Conservation (phyloP, 192 early-diverging fungal genomes). For the Backusella sp. region DNA sequence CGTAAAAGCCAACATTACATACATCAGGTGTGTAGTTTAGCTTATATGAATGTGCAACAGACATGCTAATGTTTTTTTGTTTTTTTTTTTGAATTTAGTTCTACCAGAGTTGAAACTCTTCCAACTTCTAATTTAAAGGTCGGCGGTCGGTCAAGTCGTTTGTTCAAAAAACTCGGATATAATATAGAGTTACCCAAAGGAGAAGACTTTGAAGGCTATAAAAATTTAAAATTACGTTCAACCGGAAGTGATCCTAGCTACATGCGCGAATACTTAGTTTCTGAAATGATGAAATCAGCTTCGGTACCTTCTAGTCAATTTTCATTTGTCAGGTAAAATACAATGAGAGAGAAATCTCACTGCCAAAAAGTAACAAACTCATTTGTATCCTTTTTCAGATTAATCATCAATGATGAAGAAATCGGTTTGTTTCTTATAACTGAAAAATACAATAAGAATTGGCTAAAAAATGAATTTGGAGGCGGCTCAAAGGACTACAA, state of each 20-base stretch:
- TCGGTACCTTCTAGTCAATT: constrained; percentile 11
- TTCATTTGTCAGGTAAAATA: constrained; percentile 28
- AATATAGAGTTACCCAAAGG: constrained; percentile 15
- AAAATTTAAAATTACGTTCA: constrained; percentile 26
- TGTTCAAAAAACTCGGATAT: constrained; percentile 23
- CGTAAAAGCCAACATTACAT: neutral
- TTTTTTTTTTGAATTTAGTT: neutral
- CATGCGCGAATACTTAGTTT: constrained; percentile 29
- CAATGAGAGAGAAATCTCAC: neutral
- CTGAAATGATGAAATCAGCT: constrained; percentile 23
- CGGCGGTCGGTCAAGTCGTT: constrained; percentile 28
- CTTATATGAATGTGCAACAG: too few relatives aligned
- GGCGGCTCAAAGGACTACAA: neutral
- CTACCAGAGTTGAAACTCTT: constrained; percentile 1
- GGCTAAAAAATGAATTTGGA: constrained; percentile 11
- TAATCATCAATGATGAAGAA: constrained; percentile 16
- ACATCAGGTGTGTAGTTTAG: neutral
- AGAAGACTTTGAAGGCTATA: constrained; percentile 15
- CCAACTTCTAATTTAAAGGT: constrained; percentile 9
- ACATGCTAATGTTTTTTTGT: neutral
- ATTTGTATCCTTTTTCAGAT: constrained; percentile 10
- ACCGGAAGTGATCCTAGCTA: constrained; percentile 25
- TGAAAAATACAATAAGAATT: constrained; percentile 12
- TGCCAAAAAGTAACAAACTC: neutral
- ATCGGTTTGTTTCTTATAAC: constrained; percentile 5